Conservation (phyloP, 2,329 filamentous ascomycete species). For the Colletotrichum tabaci region DNA sequence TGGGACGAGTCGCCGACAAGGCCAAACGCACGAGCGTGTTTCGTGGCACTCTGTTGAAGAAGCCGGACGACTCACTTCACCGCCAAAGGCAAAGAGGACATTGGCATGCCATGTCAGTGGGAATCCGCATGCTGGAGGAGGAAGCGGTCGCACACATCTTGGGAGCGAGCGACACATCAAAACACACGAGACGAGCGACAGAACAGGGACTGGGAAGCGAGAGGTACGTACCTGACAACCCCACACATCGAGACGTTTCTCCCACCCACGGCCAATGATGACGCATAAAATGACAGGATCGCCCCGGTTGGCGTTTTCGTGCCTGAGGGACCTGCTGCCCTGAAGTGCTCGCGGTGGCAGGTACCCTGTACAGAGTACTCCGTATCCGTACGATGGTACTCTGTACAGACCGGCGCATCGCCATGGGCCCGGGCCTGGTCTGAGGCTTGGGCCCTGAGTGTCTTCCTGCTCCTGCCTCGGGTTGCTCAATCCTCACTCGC, state of each 20-base stretch:
- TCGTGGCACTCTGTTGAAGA: slow-evolving; percentile 30
- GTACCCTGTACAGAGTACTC: too few species aligned
- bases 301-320: slow-evolving; percentile 25
- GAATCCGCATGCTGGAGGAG: background rate
- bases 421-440: slow-evolving; percentile 7
- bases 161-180: background rate
- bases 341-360: slow-evolving; percentile 9
- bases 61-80: background rate
- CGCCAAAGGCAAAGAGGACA: background rate
- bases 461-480: background rate
- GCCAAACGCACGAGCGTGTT: slow-evolving; percentile 1
- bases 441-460: background rate
- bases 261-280: slow-evolving; percentile 23
- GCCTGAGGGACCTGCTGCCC: slow-evolving; percentile 23
- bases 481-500: background rate
- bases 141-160: background rate
- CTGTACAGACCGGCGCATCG: slow-evolving; percentile 11
- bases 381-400: too few species aligned
- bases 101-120: background rate
- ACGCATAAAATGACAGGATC: slow-evolving; percentile 26
- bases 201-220: background rate
- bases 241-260: slow-evolving; percentile 1
- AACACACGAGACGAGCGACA: background rate
- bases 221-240: slow-evolving; percentile 14
- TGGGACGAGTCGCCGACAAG: background rate